These are phyloP conservation scores for Rhizoclosmatium sp. DNA, from an alignment of 192 early-diverging fungal genomes.

Conservation along the genomic window DNA sequence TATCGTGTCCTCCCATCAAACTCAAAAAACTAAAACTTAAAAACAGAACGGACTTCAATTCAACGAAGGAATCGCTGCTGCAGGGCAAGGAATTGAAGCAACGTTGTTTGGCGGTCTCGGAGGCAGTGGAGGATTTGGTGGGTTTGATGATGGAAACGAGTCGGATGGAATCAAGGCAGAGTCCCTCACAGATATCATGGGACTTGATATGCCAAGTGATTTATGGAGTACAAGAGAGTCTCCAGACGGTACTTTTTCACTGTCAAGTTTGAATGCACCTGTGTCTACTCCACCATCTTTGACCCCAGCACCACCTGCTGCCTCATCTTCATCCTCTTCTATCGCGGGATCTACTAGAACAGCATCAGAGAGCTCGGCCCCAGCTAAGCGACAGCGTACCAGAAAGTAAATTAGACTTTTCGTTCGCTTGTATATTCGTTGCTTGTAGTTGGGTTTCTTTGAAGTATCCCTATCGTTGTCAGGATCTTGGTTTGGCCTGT, in stretches of 20 bases:
- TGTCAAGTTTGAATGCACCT: no score
- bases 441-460: no score
- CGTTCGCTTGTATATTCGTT: no score
- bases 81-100: conserved; percentile 22
- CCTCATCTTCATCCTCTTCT: neutral
- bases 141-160: neutral
- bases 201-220: conserved; percentile 3
- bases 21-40: neutral
- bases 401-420: no score
- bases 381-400: neutral
- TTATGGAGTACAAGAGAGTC: neutral
- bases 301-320: neutral
- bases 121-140: neutral
- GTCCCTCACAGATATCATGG: conserved; percentile 18
- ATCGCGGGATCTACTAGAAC: neutral
- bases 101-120: neutral
- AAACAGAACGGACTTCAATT: conserved; percentile 16
- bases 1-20: neutral
- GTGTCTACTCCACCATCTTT: neutral
- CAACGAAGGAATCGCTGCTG: conserved; percentile 14
- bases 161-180: conserved; percentile 9
- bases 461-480: no score
- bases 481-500: no score
- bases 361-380: neutral
- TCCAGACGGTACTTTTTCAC: no score